A percentile compares a stretch with the other conserved stretches of the same genome.
Evolutionary conservation across 1,284 basidiomycete species (phyloP).

Genomic region (Malassezia cuniculi): DNA sequence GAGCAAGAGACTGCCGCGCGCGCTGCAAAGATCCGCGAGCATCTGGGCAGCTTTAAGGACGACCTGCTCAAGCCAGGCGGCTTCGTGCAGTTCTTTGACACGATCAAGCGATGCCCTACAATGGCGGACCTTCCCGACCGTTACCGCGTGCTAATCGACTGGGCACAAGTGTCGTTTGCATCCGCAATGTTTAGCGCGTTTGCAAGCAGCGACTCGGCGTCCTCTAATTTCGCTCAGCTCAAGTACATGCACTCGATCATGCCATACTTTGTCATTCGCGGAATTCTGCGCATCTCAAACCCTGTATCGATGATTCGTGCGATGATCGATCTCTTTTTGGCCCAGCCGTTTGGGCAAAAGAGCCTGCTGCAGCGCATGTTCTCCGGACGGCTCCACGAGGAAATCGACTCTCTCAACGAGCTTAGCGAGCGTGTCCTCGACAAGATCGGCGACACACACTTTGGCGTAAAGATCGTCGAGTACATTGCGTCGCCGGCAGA

Average conservation of each 20-base stretch:
- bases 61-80: constrained; percentile 66
- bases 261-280: constrained; percentile 93
- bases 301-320: constrained; percentile 89
- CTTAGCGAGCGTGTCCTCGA: constrained; percentile 73
- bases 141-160: constrained; percentile 80
- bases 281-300: constrained; percentile 82
- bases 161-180: constrained; percentile 75
- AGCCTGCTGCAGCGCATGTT: constrained; percentile 77
- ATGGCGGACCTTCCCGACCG: constrained; percentile 68
- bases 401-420: constrained; percentile 66
- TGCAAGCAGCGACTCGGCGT: constrained; percentile 80
- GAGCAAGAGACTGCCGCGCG: constrained; percentile 70
- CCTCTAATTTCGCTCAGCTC: constrained; percentile 70
- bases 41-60: constrained; percentile 75
- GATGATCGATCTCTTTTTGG: constrained; percentile 88
- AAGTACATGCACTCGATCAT: constrained; percentile 91
- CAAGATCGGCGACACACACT: constrained; percentile 72
- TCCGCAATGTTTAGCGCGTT: constrained; percentile 92
- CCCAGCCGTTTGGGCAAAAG: constrained; percentile 84
- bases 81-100: constrained; percentile 69
- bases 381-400: constrained; percentile 75
- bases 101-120: constrained; percentile 67
- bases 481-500: constrained; percentile 77
- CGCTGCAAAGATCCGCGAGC: constrained; percentile 72
- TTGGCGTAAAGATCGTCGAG: constrained; percentile 74